These are phyloP conservation scores for Myriangium duriaei DNA, from an alignment of 2,329 filamentous ascomycete species.

Conservation along the genomic window DNA sequence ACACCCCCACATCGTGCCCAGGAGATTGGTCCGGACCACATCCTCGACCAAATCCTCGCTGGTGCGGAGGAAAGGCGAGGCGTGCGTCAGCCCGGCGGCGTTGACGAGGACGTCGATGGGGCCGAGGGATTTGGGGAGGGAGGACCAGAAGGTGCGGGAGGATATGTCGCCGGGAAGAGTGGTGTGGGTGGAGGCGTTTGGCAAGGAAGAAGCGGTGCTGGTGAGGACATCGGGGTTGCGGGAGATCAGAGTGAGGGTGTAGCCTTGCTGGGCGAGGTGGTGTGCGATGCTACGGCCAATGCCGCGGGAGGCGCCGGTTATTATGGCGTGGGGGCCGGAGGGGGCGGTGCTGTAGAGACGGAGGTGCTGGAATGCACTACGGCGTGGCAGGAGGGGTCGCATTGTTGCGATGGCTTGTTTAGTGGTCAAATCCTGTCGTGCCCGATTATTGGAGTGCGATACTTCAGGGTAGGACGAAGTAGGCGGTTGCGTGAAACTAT, in stretches of 20 bases:
- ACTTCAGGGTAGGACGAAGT: no score
- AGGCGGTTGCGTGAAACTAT: no score
- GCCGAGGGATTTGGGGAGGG: background rate
- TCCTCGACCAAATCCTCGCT: conserved; percentile 38
- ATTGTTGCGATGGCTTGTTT: no score
- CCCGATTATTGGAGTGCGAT: no score
- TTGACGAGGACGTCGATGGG: conserved; percentile 56
- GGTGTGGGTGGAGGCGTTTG: conserved; percentile 1
- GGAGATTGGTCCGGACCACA: conserved; percentile 59
- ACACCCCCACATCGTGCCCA: conserved; percentile 51
- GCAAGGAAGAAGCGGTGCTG: background rate
- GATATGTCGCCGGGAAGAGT: conserved; percentile 9
- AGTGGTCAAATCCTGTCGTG: no score
- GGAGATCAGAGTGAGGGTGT: conserved; percentile 15
- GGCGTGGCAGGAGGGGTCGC: no score
- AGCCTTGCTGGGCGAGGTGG: conserved; percentile 36
- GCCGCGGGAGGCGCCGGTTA: conserved; percentile 39
- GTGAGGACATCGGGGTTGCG: conserved; percentile 9
- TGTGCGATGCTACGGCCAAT: conserved; percentile 38
- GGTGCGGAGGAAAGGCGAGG: conserved; percentile 48
- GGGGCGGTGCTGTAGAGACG: conserved; percentile 17
- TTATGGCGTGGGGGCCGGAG: conserved; percentile 21
- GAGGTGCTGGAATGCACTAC: conserved; percentile 9
- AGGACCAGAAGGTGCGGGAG: conserved; percentile 9
- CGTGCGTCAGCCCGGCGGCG: conserved; percentile 61